Base-by-base conservation (phyloP, 2,329 filamentous ascomycete species). In the Hypoxylon sp. region DNA sequence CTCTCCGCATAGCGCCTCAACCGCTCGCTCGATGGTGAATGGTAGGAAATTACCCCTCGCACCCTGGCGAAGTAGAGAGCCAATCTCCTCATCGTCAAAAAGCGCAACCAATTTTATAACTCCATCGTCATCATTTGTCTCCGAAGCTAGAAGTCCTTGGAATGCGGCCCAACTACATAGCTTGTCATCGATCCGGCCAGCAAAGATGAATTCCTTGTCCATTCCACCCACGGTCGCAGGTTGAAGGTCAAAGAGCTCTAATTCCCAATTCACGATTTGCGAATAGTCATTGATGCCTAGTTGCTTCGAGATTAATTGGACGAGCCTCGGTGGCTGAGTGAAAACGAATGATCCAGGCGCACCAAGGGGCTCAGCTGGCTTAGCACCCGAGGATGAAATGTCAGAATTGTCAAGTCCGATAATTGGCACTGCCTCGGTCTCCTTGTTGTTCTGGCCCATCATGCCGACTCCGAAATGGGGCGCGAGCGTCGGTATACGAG, bases 81-180 rank as follows among this genome's bases (percentile, higher is more conserved):
- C 96, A 68, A 99, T 97, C 80, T 99, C 96, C 80, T 99, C 96
- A 75, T 98, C 92, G 77, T 98, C 96, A 76, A 98, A 98, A 74
- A 98, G 90, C n/a, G 92, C 94, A 37, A 96, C 93, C 61, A 98
- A 85, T 81, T 97, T 97, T 80, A 98, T 89, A 59, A 91, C 87
- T n/a, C 90, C 87, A 67, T 91, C 87, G 8, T 83, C 79, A 0
- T 86, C 82, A 72, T 80, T 84, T 42, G 85, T 82, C 11, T 88
- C 83, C 17, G 91, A 89, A 54, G 91, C 89, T 29, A 98, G 85
- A 0, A 99, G 89, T 2, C 89, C 94, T 79, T 94, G 90, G 57
- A 98, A 86, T 6, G 96, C 95, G 6, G 94, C 89, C 90, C 93
- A 98, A 32, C 93, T 97, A 85, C 96, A 98, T 51, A 99, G 90